Evolutionary conservation across 768 basidiomycete genomes (phyloP).

Genomic region (Lentinula lateritia): DNA sequence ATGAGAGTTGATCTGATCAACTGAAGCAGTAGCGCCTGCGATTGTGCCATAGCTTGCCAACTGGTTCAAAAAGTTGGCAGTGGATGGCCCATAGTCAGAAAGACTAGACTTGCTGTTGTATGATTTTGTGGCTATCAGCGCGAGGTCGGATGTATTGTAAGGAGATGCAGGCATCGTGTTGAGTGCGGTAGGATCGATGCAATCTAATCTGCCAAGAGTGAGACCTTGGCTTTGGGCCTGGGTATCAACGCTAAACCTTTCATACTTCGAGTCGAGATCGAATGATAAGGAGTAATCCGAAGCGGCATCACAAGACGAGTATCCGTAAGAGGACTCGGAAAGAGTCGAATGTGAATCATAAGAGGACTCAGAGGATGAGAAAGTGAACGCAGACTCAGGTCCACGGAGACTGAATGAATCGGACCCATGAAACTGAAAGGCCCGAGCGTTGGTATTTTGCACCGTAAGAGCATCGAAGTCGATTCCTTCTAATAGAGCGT

Average conservation of each 20-base stretch:
- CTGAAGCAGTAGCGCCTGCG: slow-evolving; percentile 39
- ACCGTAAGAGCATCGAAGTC: slow-evolving; percentile 59
- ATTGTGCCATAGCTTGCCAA: slow-evolving; percentile 35
- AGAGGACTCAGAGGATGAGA: slow-evolving; percentile 65
- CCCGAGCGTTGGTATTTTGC: slow-evolving; percentile 39
- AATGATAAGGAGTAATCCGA: slow-evolving; percentile 54
- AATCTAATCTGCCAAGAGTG: slow-evolving; percentile 9
- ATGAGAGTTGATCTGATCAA: slow-evolving; percentile 47
- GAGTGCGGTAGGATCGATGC: slow-evolving; percentile 39
- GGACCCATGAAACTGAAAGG: slow-evolving; percentile 57
- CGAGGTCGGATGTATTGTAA: slow-evolving; percentile 32
- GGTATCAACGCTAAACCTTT: slow-evolving; percentile 49
- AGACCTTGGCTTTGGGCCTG: slow-evolving; percentile 21
- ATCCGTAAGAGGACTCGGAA: slow-evolving; percentile 68
- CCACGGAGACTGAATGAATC: slow-evolving; percentile 55
- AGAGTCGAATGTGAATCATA: slow-evolving; percentile 64
- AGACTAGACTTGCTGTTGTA: slow-evolving; percentile 44
- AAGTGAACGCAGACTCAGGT: slow-evolving; percentile 74
- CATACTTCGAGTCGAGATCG: slow-evolving; percentile 72
- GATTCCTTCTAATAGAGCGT: slow-evolving; percentile 60
- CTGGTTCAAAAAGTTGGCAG: slow-evolving; percentile 46
- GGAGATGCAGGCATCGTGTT: slow-evolving; percentile 56
- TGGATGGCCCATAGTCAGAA: slow-evolving; percentile 60
- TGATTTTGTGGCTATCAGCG: slow-evolving; percentile 27
- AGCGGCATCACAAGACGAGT: slow-evolving; percentile 39